Percentiles rank a stretch among this genome's conserved stretches.
Evolutionary conservation across 2,329 filamentous ascomycete species (phyloP).

Genomic region (Thelonectria discophora): DNA sequence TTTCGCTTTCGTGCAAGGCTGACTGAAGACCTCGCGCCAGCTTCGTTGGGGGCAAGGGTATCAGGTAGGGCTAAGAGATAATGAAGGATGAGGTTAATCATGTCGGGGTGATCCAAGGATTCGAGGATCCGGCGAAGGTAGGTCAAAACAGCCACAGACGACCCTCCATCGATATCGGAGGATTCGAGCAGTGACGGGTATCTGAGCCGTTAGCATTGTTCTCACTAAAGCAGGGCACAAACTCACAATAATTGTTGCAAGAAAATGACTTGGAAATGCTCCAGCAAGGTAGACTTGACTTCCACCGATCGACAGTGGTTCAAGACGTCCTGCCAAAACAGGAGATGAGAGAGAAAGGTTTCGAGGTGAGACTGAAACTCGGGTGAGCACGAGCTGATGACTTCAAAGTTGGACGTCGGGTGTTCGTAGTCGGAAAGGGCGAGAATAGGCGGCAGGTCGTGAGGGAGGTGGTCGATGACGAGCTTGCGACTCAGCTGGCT

Average conservation of each 20-base stretch:
- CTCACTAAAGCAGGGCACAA: not conserved
- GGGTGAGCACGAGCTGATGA: conserved; percentile 76
- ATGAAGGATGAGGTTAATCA: conserved; percentile 92
- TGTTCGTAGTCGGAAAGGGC: conserved; percentile 89
- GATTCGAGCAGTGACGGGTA: conserved; percentile 97
- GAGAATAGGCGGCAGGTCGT: conserved; percentile 82
- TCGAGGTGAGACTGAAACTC: conserved; percentile 88
- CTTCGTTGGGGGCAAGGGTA: conserved; percentile 46
- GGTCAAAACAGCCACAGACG: conserved; percentile 93
- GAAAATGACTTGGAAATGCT: conserved; percentile 97
- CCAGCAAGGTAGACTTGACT: conserved; percentile 90
- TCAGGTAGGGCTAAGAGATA: conserved; percentile 88
- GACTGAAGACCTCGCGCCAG: conserved; percentile 59
- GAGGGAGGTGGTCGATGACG: conserved; percentile 78
- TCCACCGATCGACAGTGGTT: conserved; percentile 94
- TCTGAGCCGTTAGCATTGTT: conserved; percentile 54
- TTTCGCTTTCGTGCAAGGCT: conserved; percentile 82
- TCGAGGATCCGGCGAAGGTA: conserved; percentile 92
- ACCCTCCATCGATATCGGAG: conserved; percentile 95
- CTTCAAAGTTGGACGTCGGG: conserved; percentile 72
- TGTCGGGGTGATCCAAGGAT: conserved; percentile 89
- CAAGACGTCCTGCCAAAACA: conserved; percentile 98
- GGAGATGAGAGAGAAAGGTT: conserved; percentile 91
- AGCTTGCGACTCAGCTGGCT: conserved; percentile 78
- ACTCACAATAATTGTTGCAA: conserved; percentile 89